Evolutionary conservation across 768 basidiomycete species (phyloP).

Genomic region (Suillus placidus): DNA sequence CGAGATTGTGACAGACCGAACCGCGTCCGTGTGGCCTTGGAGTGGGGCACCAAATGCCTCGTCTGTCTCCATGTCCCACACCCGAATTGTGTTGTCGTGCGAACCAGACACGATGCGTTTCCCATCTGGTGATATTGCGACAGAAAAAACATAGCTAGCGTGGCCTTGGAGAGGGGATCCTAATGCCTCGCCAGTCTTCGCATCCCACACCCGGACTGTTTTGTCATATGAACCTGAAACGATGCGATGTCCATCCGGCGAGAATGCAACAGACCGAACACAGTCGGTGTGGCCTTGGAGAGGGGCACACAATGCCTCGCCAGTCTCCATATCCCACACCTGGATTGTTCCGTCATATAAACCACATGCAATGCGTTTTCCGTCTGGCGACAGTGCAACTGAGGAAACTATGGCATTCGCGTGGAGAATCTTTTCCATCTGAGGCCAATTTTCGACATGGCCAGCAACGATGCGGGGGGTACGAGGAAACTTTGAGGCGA

Average conservation of each 20-base stretch:
- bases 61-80: slow-evolving; percentile 17
- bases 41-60: not conserved
- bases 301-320: not conserved
- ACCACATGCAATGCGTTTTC: slow-evolving; percentile 12
- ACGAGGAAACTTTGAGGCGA: too few species aligned
- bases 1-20: not conserved
- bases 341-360: slow-evolving; percentile 9
- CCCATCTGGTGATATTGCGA: slow-evolving; percentile 2
- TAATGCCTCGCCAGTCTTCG: slow-evolving; percentile 19
- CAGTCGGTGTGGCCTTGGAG: not conserved
- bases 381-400: not conserved
- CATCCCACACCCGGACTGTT: not conserved
- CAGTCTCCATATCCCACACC: slow-evolving; percentile 6
- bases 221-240: slow-evolving; percentile 19
- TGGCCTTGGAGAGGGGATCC: slow-evolving; percentile 16
- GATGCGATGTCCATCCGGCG: slow-evolving; percentile 27
- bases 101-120: slow-evolving; percentile 6
- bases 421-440: not conserved
- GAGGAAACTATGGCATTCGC: rapidly evolving
- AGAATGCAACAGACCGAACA: slow-evolving; percentile 24
- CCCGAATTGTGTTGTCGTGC: not conserved
- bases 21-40: not conserved
- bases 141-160: not conserved
- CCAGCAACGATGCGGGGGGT: not conserved
- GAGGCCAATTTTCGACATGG: slow-evolving; percentile 7